These are phyloP conservation scores for Jatropha curcas DNA, from an alignment of 345 rosid species.

Conservation along the genomic window DNA sequence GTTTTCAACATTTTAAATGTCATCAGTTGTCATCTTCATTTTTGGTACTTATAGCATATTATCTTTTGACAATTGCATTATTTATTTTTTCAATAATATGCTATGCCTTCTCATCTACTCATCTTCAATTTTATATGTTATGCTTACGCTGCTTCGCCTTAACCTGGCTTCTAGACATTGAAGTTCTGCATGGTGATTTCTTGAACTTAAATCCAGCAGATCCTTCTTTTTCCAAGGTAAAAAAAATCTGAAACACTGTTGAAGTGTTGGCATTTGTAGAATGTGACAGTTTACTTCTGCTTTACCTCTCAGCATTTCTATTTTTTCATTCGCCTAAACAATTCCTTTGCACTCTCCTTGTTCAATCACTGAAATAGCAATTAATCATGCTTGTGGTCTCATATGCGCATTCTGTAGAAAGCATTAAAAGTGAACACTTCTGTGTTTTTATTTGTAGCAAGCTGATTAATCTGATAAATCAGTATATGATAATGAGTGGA, in stretches of 20 bases:
- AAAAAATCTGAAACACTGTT: background rate
- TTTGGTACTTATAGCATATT: background rate
- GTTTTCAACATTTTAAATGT: slow-evolving; percentile 10
- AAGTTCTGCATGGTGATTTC: slow-evolving; percentile 62
- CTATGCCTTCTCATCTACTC: background rate
- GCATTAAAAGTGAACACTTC: background rate
- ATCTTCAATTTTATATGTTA: background rate
- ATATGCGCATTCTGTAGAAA: background rate
- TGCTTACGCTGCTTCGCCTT: slow-evolving; percentile 26
- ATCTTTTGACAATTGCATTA: background rate
- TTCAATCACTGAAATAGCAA: background rate
- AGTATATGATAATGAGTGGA: background rate
- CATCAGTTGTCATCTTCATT: background rate
- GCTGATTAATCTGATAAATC: too few relatives aligned
- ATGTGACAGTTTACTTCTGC: background rate
- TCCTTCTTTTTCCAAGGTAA: slow-evolving; percentile 60
- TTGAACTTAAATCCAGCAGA: slow-evolving; percentile 62
- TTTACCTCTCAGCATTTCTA: background rate
- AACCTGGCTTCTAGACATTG: slow-evolving; percentile 53
- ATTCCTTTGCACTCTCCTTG: background rate
- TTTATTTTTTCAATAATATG: too few relatives aligned
- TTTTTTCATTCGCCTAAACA: background rate
- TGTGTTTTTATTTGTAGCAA: background rate
- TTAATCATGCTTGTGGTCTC: background rate
- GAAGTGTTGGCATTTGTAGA: background rate